Evolutionary conservation across 2,329 filamentous ascomycete genomes (phyloP), one percentile per base, ranked within the genome.

Genomic region (Penicillium sp.): DNA sequence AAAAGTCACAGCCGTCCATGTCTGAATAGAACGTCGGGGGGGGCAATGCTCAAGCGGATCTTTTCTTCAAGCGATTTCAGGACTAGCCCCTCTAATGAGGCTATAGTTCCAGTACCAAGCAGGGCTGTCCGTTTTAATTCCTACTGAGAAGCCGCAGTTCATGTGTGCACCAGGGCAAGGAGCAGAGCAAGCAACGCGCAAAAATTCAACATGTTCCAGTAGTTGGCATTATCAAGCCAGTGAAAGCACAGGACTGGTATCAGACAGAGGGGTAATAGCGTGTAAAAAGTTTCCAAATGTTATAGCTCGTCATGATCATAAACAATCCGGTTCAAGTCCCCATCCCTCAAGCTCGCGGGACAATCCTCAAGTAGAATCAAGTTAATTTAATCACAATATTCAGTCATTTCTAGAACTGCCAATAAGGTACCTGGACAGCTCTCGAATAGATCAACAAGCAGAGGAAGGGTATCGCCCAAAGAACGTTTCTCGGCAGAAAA

Each of bases 271-370:
- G 26, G 37, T 30, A 37, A 37, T 3, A 42, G n/a, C 37, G 56
- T 58, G 37, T 22, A 61, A 57, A 7, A 46, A 55, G 28, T 48
- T 42, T 51, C n/a, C 43, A 52, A 48, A 33, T n/a, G 53, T 64
- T 60, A 46, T 64, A 43, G 61, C 52, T 64, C 62, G 43, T 66
- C 40, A 28, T 60, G 43, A 30, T 66, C 64, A 43, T 61, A 48
- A 60, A 14, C 33, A 22, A 30, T 11, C 25, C 4, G n/a, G 11
- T 48, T 19, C 30, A 10, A 51, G n/a, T 25, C 2, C 28, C n/a
- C 4, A 35, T 19, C 11, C 8, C 33, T 51, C 48, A n/a, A 14
- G 16, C 30, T 35, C 28, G 14, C 14, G 14, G 16, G 8, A 30
- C 6, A 16, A n/a, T 14, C 25, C 30, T 48, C n/a, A 30, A 30